phyloP scores from a whole-genome alignment of 495 filamentous ascomycete genomes.

The Saxophila tyrrhenica region DNA sequence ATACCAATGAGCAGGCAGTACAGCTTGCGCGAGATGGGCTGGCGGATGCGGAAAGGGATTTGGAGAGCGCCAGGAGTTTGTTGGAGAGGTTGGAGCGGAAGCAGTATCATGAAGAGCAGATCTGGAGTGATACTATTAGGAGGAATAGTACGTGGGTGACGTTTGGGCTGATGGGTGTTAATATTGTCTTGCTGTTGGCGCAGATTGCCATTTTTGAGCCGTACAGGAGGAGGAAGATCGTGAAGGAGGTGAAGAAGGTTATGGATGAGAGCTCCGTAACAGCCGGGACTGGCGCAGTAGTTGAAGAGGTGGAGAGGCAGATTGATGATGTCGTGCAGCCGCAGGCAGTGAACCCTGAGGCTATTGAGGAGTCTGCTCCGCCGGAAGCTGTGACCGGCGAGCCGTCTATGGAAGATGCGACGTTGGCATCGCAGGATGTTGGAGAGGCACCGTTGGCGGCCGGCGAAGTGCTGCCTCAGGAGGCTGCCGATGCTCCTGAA shows the following conservation, averaged over 20 bases:
- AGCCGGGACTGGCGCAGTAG: constrained; percentile 13
- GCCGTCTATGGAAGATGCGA: neutral
- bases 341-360: neutral
- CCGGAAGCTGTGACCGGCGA: neutral
- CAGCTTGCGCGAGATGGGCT: constrained; percentile 58
- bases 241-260: constrained; percentile 69
- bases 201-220: constrained; percentile 92
- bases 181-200: constrained; percentile 77
- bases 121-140: constrained; percentile 96
- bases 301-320: constrained; percentile 17
- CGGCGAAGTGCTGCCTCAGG: constrained; percentile 3
- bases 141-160: constrained; percentile 96
- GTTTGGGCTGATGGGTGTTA: constrained; percentile 95
- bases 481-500: constrained; percentile 10
- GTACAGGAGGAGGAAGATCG: constrained; percentile 70
- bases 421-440: neutral
- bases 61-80: constrained; percentile 61
- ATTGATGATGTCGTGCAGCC: constrained; percentile 14
- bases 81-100: constrained; percentile 70
- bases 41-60: constrained; percentile 59
- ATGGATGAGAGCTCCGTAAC: constrained; percentile 52
- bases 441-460: neutral
- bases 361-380: neutral
- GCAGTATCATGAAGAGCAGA: constrained; percentile 97
- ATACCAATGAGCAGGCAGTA: constrained; percentile 85